Evolutionary conservation across 768 basidiomycete species (phyloP).

Genomic region (Calocera viscosa): DNA sequence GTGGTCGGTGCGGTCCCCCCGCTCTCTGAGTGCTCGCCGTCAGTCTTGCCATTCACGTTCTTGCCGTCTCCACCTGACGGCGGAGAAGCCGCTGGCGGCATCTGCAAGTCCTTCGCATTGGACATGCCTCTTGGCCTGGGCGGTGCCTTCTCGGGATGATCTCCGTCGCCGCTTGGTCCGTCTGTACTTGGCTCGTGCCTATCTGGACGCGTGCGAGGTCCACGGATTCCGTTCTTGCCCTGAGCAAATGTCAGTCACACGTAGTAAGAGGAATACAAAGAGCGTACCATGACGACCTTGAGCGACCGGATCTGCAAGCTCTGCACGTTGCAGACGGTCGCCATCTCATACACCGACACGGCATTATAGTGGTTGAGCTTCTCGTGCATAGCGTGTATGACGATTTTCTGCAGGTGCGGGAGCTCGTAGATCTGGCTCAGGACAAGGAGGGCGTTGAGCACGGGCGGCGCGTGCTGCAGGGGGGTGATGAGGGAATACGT

Average conservation of each 20-base stretch:
- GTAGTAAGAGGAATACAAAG: background rate
- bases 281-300: constrained; percentile 65
- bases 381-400: constrained; percentile 91
- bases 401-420: constrained; percentile 57
- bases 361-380: constrained; percentile 71
- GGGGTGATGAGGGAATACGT: constrained; percentile 75
- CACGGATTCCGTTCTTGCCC: background rate
- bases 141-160: constrained; percentile 1
- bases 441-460: constrained; percentile 74
- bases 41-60: background rate
- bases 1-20: background rate
- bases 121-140: background rate
- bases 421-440: constrained; percentile 75
- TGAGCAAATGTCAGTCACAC: background rate
- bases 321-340: constrained; percentile 77
- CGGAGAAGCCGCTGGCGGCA: background rate
- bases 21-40: background rate
- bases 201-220: background rate
- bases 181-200: background rate
- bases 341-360: constrained; percentile 89
- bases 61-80: background rate
- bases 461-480: constrained; percentile 79
- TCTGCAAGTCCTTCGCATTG: background rate
- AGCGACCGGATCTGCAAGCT: constrained; percentile 83
- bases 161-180: background rate